Conservation (phyloP, 2,329 filamentous ascomycete genomes). For the Calonectria ilicicola region DNA sequence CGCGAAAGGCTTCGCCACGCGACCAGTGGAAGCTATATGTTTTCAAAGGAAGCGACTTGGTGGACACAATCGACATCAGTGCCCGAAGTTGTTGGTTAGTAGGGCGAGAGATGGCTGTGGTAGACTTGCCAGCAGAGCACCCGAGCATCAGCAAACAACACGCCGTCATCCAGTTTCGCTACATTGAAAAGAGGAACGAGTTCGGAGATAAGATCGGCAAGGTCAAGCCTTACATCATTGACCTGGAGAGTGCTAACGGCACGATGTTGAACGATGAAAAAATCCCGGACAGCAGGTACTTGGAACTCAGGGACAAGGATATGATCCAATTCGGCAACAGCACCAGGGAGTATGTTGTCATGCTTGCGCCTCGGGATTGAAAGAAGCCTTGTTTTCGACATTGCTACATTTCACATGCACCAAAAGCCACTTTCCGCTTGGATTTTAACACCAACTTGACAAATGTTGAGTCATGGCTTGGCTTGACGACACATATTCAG, state of each 20-base stretch:
- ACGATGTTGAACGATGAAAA: conserved; percentile 83
- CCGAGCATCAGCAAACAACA: conserved; percentile 96
- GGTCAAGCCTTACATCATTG: conserved; percentile 90
- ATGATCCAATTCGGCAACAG: conserved; percentile 89
- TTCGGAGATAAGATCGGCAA: conserved; percentile 85
- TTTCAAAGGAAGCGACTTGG: conserved; percentile 84
- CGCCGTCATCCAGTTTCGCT: conserved; percentile 92
- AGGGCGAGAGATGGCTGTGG: conserved; percentile 83
- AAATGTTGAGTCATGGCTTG: not conserved
- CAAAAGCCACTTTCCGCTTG: not conserved
- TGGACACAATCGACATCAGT: conserved; percentile 84
- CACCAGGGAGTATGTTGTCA: conserved; percentile 93
- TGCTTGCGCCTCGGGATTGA: conserved; percentile 73
- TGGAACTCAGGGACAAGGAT: conserved; percentile 90
- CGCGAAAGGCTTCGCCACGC: conserved; percentile 83
- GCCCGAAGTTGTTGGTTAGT: conserved; percentile 90
- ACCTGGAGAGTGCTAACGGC: conserved; percentile 93
- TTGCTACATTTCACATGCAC: not conserved
- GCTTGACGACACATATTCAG: not conserved
- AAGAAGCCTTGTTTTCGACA: not conserved
- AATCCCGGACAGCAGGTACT: conserved; percentile 81
- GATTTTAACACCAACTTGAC: not conserved
- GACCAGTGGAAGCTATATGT: conserved; percentile 92
- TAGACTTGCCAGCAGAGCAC: conserved; percentile 87
- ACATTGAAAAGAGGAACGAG: conserved; percentile 85